Conservation (phyloP, 192 early-diverging fungal genomes). For the Phycomyces blakesleeanus region DNA sequence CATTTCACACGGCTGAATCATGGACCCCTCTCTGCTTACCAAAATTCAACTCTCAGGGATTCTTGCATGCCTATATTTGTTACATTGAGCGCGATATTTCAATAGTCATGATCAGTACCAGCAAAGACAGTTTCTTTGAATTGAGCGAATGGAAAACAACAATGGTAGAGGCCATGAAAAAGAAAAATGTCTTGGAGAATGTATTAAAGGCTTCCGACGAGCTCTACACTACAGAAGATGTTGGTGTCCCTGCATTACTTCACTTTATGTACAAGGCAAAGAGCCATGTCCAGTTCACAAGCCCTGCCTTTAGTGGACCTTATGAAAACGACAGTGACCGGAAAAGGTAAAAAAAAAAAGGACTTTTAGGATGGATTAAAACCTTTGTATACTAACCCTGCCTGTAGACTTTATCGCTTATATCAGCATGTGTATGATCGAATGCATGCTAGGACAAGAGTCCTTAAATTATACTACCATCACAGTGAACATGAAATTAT, state of each 20-base stretch:
- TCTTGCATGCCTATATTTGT: slow-evolving; percentile 83
- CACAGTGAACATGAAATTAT: slow-evolving; percentile 49
- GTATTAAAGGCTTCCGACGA: slow-evolving; percentile 45
- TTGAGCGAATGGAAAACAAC: slow-evolving; percentile 63
- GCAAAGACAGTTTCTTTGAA: slow-evolving; percentile 82
- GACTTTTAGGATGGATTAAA: too few species aligned
- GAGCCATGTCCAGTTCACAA: slow-evolving; percentile 60
- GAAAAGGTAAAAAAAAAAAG: too few species aligned
- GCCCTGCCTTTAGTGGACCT: slow-evolving; percentile 52
- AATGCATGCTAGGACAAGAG: slow-evolving; percentile 49
- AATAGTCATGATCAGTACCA: slow-evolving; percentile 70
- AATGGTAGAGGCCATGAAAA: slow-evolving; percentile 55
- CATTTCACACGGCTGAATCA: slow-evolving; percentile 77
- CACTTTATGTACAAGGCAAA: slow-evolving; percentile 75
- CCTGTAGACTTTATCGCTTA: slow-evolving; percentile 49
- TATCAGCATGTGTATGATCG: slow-evolving; percentile 58
- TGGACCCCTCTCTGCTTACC: slow-evolving; percentile 97
- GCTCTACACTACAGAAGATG: slow-evolving; percentile 51
- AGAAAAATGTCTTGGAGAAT: slow-evolving; percentile 29
- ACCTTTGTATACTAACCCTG: too few species aligned
- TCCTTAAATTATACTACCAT: slow-evolving; percentile 52
- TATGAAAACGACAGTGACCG: slow-evolving; percentile 53
- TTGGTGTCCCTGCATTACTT: slow-evolving; percentile 59
- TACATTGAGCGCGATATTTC: slow-evolving; percentile 73
- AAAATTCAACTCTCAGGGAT: slow-evolving; percentile 80